phyloP scores from a whole-genome alignment of 2,329 filamentous ascomycete genomes.

The Colletotrichum sansevieriae region DNA sequence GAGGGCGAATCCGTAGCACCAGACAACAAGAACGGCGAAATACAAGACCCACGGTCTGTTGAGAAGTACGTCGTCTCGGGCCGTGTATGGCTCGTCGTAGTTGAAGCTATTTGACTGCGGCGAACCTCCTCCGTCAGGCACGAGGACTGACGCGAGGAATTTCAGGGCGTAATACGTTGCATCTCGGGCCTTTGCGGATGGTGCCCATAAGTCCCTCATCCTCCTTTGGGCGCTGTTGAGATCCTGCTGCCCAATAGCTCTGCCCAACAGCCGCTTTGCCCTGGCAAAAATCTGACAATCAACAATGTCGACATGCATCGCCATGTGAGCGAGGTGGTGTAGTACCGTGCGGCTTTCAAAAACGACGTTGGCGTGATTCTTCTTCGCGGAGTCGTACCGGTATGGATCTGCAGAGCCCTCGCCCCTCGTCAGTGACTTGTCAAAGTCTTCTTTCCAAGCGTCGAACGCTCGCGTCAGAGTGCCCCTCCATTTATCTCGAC shows the following conservation, averaged over 20 bases:
- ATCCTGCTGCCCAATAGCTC: slow-evolving; percentile 86
- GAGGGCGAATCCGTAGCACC: slow-evolving; percentile 93
- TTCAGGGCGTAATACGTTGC: slow-evolving; percentile 93
- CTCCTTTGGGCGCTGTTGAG: slow-evolving; percentile 82
- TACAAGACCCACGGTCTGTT: slow-evolving; percentile 97
- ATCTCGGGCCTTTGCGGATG: slow-evolving; percentile 87
- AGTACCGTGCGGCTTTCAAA: slow-evolving; percentile 91
- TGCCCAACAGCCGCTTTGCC: slow-evolving; percentile 85
- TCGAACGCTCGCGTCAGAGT: slow-evolving; percentile 91
- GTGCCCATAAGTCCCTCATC: slow-evolving; percentile 92
- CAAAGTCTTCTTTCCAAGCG: slow-evolving; percentile 93
- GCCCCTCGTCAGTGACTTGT: slow-evolving; percentile 79
- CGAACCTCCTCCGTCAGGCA: slow-evolving; percentile 63
- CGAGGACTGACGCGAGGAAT: slow-evolving; percentile 86
- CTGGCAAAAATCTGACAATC: slow-evolving; percentile 97
- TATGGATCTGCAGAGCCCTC: slow-evolving; percentile 67
- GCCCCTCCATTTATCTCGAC: slow-evolving; percentile 90
- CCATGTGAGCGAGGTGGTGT: slow-evolving; percentile 96
- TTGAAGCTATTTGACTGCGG: slow-evolving; percentile 52
- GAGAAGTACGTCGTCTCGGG: slow-evolving; percentile 88
- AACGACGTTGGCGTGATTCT: slow-evolving; percentile 74
- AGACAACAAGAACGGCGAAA: slow-evolving; percentile 91
- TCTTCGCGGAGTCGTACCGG: slow-evolving; percentile 67
- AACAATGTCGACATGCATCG: slow-evolving; percentile 97
- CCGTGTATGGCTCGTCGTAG: slow-evolving; percentile 74